Conservation (phyloP, 306 rosid genomes). For the Carpinus fangiana region DNA sequence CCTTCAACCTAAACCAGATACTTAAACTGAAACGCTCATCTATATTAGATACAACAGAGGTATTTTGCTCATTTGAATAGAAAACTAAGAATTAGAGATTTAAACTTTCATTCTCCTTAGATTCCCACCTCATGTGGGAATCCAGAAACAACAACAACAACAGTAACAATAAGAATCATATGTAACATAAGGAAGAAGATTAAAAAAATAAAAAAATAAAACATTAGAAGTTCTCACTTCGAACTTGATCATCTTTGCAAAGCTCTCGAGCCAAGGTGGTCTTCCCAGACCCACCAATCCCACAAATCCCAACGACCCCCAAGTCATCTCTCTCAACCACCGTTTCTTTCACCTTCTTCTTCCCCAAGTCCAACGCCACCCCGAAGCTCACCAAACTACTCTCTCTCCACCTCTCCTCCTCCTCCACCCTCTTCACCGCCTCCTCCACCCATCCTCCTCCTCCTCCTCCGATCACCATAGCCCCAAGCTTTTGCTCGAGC, state of each 20-base stretch:
- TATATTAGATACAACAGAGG: not conserved
- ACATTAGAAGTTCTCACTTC: slow-evolving; percentile 49
- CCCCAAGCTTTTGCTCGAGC: slow-evolving; percentile 54
- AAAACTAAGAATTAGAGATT: not conserved
- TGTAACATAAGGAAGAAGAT: not conserved
- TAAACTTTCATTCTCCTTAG: not conserved
- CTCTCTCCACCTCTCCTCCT: slow-evolving; percentile 42
- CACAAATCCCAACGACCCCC: slow-evolving; percentile 60
- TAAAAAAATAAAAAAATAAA: not conserved
- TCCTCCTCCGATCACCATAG: slow-evolving; percentile 52
- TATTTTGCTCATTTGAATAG: not conserved
- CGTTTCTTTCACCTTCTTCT: slow-evolving; percentile 66
- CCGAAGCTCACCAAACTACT: slow-evolving; percentile 43
- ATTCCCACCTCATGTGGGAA: not conserved
- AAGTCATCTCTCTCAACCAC: slow-evolving; percentile 46
- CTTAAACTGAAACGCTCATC: not conserved
- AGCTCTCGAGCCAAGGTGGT: slow-evolving; percentile 83
- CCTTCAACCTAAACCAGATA: not conserved
- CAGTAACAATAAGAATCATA: not conserved
- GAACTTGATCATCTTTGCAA: slow-evolving; percentile 62
- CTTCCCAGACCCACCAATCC: slow-evolving; percentile 95
- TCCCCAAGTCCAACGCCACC: slow-evolving; percentile 56
- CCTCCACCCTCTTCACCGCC: slow-evolving; percentile 57
- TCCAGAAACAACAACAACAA: not conserved
- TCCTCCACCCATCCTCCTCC: slow-evolving; percentile 71